These are phyloP conservation scores for Tillandsia leiboldiana DNA, from an alignment of 176 grass and related monocot genomes.

Conservation along the genomic window DNA sequence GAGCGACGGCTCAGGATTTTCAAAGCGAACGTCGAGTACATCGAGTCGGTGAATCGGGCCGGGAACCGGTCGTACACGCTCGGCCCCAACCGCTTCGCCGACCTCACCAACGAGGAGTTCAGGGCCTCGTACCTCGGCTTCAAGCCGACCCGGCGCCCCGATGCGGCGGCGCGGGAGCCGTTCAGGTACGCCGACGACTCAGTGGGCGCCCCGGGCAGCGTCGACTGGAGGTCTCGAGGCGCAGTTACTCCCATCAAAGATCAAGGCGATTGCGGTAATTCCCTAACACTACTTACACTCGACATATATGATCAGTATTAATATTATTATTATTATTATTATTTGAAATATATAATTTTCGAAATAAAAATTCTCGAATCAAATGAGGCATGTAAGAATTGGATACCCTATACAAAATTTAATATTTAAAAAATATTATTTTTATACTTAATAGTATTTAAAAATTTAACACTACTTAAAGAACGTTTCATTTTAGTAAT, in stretches of 20 bases:
- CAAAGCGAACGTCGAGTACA: background rate
- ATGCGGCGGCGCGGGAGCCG: background rate
- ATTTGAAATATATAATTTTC: background rate
- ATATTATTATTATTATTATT: no score
- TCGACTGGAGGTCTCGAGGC: constrained; percentile 13
- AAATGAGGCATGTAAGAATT: background rate
- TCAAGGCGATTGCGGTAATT: constrained; percentile 11
- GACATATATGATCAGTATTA: no score
- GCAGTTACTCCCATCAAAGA: constrained; percentile 13
- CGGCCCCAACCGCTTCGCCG: background rate
- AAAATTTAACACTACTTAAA: no score
- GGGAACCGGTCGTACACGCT: background rate
- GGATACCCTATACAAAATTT: background rate
- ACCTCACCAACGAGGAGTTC: background rate
- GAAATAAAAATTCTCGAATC: background rate
- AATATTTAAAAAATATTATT: no score
- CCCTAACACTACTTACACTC: no score
- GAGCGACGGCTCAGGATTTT: background rate
- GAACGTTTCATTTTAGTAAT: no score
- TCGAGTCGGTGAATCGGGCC: background rate
- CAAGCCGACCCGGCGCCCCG: background rate
- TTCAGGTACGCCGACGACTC: background rate
- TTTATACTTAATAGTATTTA: no score
- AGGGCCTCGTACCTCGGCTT: background rate
- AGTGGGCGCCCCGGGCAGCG: background rate